Percentiles rank a stretch among this genome's conserved stretches.
Conservation (phyloP, 768 basidiomycete species). For the Mrakia frigida region DNA sequence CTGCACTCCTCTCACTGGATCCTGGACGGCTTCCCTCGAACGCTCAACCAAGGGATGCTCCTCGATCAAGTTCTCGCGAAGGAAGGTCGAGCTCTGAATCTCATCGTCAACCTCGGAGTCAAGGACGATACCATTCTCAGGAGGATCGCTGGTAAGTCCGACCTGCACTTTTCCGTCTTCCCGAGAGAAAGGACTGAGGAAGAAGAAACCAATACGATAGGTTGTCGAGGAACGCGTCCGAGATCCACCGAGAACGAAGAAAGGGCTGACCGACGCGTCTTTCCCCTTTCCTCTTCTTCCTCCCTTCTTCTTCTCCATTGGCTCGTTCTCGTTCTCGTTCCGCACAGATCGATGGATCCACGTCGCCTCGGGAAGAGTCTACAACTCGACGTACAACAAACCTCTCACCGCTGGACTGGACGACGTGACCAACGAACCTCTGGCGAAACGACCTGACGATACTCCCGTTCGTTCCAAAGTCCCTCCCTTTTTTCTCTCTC, state of each 20-base stretch:
- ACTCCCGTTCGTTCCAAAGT: conserved; percentile 59
- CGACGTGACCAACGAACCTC: conserved; percentile 77
- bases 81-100: conserved; percentile 53
- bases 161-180: neutral
- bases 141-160: conserved; percentile 58
- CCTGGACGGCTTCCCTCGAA: conserved; percentile 86
- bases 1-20: conserved; percentile 63
- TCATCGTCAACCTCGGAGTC: conserved; percentile 83
- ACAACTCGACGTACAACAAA: conserved; percentile 81
- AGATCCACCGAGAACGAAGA: too few relatives aligned
- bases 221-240: too few relatives aligned
- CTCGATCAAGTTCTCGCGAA: conserved; percentile 63
- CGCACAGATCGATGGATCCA: conserved; percentile 86
- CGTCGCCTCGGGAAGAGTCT: conserved; percentile 77
- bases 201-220: neutral
- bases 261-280: neutral
- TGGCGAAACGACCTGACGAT: conserved; percentile 85
- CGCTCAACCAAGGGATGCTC: conserved; percentile 72
- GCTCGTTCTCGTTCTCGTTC: too few relatives aligned
- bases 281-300: neutral
- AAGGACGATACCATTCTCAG: conserved; percentile 75
- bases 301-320: too few relatives aligned
- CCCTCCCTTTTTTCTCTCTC: neutral
- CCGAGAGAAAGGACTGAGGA: neutral
- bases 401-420: conserved; percentile 74